Base-by-base conservation (phyloP, 1,284 basidiomycete species). In the Flammula alnicola region DNA sequence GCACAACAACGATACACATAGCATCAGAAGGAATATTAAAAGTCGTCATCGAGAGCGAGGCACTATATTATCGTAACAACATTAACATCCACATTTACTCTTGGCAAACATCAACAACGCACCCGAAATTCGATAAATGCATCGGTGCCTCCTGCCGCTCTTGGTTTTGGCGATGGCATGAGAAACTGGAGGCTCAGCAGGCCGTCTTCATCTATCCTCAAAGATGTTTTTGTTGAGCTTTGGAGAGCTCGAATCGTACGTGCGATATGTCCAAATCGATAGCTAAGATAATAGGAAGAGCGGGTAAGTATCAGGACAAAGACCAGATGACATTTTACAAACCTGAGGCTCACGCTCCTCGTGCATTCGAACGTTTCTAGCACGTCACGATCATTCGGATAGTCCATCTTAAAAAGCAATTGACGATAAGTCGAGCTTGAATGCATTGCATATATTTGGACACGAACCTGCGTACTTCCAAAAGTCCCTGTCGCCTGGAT, bases 101-200 rank as follows among this genome's bases (percentile, higher is more conserved):
- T n/a, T n/a, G n/a, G n/a, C n/a, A n/a, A n/a, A n/a, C n/a, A n/a
- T n/a, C n/a, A n/a, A n/a, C n/a, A n/a, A 75, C 86, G 63, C 62
- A 93, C 92, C 69, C 86, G 81, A 66, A 92, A 93, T 58, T 94
- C 92, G 35, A 94, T 83, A 58, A 93, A 93, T 0, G 84, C 88
- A 51, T 83, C 76, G 6, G 75, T 68, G 58, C 62, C 77, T 56
- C 44, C 77, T 10, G 56, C 59, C 14, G 52, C 45, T 20, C 61
- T 76, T 3, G 76, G 68, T 50, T 71, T 76, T 0, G 80, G 78
- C 3, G 81, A 73, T 0, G 91, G 88, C 77, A 95, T 91, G 61
- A 95, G 77, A 66, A 95, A 90, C 62, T 97, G 94, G 47, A 96
- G 70, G 60, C 87, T 88, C 14, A 96, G 72, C 41, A 95, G 70